phyloP scores from a whole-genome alignment of 495 filamentous ascomycete genomes.

The Aspergillus steynii region DNA sequence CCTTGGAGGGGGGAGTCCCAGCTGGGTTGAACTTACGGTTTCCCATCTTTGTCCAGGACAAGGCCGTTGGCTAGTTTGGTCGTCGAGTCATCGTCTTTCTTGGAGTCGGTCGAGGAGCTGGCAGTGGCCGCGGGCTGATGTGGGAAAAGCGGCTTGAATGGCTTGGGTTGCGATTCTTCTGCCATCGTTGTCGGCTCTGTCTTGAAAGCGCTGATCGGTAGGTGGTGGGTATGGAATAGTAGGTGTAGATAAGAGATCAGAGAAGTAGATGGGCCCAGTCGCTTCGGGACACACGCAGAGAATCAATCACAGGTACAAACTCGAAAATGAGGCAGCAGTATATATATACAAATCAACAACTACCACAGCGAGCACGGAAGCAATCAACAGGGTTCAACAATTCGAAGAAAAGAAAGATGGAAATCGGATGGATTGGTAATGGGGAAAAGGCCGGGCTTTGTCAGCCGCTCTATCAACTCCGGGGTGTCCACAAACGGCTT shows the following conservation, averaged over 20 bases:
- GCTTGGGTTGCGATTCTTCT: slow-evolving; percentile 10
- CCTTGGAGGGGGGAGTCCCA: too few relatives aligned
- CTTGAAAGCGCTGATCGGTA: not conserved
- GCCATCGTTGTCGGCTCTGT: slow-evolving; percentile 2
- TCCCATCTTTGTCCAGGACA: slow-evolving; percentile 87
- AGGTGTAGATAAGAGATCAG: not conserved
- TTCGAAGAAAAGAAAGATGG: not conserved
- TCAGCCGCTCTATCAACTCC: not conserved
- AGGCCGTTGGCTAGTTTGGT: slow-evolving; percentile 71
- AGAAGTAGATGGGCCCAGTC: not conserved
- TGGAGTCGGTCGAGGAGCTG: slow-evolving; percentile 23
- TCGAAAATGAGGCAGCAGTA: not conserved
- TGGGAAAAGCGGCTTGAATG: slow-evolving; percentile 20
- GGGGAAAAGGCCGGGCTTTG: not conserved
- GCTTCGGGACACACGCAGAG: not conserved
- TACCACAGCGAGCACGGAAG: not conserved
- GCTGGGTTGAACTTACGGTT: slow-evolving; percentile 69
- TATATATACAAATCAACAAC: not conserved
- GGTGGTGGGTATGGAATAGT: not conserved
- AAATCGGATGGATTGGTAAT: not conserved
- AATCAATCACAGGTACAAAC: not conserved
- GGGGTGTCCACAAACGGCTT: too few relatives aligned
- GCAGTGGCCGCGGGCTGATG: slow-evolving; percentile 21
- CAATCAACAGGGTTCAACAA: not conserved
- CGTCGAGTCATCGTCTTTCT: slow-evolving; percentile 32